A percentile compares a stretch with the other conserved stretches of the same genome.
These are phyloP conservation scores for Colletotrichum eleusines DNA, from an alignment of 2,329 filamentous ascomycete species.

Conservation along the genomic window DNA sequence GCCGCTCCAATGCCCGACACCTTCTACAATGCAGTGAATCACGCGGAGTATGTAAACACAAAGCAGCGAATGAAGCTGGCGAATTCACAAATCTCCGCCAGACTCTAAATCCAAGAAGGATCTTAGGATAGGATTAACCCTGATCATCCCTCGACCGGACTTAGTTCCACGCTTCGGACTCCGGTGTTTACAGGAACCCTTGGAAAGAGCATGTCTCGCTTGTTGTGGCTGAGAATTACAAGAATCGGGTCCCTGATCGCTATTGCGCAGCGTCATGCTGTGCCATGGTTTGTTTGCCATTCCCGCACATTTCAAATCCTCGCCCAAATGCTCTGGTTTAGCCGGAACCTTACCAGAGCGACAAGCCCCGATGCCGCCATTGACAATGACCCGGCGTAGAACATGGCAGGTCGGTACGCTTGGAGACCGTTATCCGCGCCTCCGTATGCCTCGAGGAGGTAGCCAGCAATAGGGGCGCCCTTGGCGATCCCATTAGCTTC, in stretches of 20 bases:
- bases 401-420: conserved; percentile 71
- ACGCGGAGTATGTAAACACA: not conserved
- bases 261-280: not conserved
- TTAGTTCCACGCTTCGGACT: not conserved
- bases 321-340: conserved; percentile 53
- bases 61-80: not conserved
- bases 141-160: not conserved
- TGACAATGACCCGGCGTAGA: conserved; percentile 68
- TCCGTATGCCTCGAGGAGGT: conserved; percentile 67
- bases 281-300: not conserved
- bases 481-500: conserved; percentile 41
- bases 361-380: conserved; percentile 59
- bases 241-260: not conserved
- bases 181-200: not conserved
- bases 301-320: conserved; percentile 47
- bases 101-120: not conserved
- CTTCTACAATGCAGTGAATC: not conserved
- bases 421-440: conserved; percentile 61
- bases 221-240: not conserved
- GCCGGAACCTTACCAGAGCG: conserved; percentile 56
- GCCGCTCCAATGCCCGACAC: not conserved
- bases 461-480: conserved; percentile 71
- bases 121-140: too few relatives aligned
- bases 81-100: not conserved
- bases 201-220: not conserved